Conservation (phyloP, 2,329 filamentous ascomycete genomes). For the Mariannaea sp. region DNA sequence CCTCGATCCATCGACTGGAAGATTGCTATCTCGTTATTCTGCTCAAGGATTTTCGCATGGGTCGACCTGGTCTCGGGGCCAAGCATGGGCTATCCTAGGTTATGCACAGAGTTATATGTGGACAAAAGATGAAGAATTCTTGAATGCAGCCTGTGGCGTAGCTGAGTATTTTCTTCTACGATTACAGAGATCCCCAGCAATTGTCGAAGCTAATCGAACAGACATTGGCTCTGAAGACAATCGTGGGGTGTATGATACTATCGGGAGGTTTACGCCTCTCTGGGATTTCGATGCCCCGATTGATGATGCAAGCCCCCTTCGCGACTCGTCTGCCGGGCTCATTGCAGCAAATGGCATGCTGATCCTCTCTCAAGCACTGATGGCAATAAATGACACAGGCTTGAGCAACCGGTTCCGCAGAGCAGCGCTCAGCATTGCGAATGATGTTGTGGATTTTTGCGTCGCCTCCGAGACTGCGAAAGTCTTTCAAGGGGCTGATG, state of each 20-base stretch:
- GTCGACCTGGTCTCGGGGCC: constrained; percentile 55
- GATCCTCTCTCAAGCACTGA: constrained; percentile 44
- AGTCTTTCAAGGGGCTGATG: too few species aligned
- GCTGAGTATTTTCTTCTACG: constrained; percentile 54
- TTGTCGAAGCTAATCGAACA: constrained; percentile 34
- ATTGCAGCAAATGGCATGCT: constrained; percentile 51
- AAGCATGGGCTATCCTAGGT: constrained; percentile 55
- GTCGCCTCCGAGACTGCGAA: constrained; percentile 24
- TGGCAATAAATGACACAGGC: background rate
- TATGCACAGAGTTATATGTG: constrained; percentile 54
- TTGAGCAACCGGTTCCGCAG: constrained; percentile 31
- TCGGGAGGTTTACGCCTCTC: constrained; percentile 37
- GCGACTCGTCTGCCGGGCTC: constrained; percentile 46
- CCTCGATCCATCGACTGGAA: constrained; percentile 47
- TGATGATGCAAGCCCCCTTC: constrained; percentile 36
- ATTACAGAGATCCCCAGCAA: constrained; percentile 38
- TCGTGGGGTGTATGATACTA: too few species aligned
- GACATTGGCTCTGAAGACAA: constrained; percentile 7
- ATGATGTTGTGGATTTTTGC: constrained; percentile 40
- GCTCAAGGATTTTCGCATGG: constrained; percentile 50
- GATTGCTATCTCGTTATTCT: constrained; percentile 46
- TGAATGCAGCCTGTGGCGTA: constrained; percentile 49
- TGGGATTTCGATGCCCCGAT: constrained; percentile 50
- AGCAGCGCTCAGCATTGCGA: constrained; percentile 38
- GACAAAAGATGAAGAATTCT: constrained; percentile 49